These are phyloP conservation scores for Irpex sp. DNA, from an alignment of 1,284 basidiomycete genomes.

Conservation along the genomic window DNA sequence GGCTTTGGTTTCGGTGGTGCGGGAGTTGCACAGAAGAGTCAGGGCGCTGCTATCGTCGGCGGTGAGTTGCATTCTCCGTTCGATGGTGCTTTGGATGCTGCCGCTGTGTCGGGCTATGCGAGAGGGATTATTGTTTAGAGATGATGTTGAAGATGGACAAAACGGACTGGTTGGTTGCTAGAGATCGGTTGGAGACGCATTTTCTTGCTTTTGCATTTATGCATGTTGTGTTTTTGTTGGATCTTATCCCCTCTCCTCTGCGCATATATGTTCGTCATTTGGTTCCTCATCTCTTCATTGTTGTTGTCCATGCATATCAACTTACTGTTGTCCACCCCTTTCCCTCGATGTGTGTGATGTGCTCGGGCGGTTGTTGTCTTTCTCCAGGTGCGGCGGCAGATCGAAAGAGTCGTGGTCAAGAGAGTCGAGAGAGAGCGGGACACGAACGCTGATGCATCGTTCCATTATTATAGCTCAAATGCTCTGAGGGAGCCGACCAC, in stretches of 20 bases:
- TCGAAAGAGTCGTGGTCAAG: neutral
- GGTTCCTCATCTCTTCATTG: neutral
- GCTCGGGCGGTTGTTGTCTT: neutral
- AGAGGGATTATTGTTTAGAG: neutral
- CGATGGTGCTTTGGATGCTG: neutral
- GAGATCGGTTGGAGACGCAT: neutral
- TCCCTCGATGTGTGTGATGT: neutral
- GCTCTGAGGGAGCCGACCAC: neutral
- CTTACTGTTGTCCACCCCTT: neutral
- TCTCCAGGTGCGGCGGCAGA: no score
- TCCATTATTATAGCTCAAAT: neutral
- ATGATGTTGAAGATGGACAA: neutral
- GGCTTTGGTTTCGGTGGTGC: constrained; percentile 4
- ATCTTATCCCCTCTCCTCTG: neutral
- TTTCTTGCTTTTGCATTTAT: neutral
- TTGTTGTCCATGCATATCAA: neutral
- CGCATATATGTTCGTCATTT: neutral
- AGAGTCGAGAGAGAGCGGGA: neutral
- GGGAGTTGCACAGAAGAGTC: neutral
- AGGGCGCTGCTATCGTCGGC: neutral
- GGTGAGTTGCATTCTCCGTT: neutral
- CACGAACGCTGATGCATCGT: neutral
- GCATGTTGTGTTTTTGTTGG: neutral
- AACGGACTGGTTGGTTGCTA: neutral
- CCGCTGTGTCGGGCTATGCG: neutral